Evolutionary conservation across 2,329 filamentous ascomycete genomes (phyloP), one percentile per base, ranked within the genome.

Genomic region (Polychaeton citri): DNA sequence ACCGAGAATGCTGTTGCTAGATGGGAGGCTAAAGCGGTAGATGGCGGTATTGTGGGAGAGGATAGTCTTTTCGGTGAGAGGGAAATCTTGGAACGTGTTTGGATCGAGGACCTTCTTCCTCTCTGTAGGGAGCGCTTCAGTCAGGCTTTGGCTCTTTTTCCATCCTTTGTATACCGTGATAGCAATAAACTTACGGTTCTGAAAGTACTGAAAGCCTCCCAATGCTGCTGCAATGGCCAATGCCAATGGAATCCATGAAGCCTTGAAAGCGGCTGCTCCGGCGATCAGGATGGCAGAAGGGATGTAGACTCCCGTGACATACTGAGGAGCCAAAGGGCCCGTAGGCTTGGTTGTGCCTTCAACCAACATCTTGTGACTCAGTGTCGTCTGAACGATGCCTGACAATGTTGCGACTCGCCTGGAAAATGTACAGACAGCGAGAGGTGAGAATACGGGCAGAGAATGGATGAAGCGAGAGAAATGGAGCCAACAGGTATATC

Each of bases 41-140:
- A 98, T 94, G 62, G 88, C 87, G 41, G 93, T 88, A 70, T 98
- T 98, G 75, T 96, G 90, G 20, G 88, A 94, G 54, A 96, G 79
- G 47, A 92, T 73, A 10, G 80, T 96, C 75, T 95, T 96, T 63
- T 96, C 84, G 62, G 81, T 79, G 50, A 98, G 79, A 59, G 84
- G 79, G 57, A 95, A 95, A 39, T 93, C 75, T 60, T 95, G 86
- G 73, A 94, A 95, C 34, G 72, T 71, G 49, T 79, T 76, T 20
- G 87, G 85, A 66, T 88, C 88, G 50, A 98, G 74, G 45, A 90
- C 79, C 63, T 83, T 86, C 60, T 79, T 76, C 43, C 77, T 70
- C 57, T 77, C 84, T 86, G 59, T 28, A 16, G 16, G 18, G 17
- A 32, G 17, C 21, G 10, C 37, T 13, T 13, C 18, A 35, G 33